Evolutionary conservation across 2,329 filamentous ascomycete genomes (phyloP).

Genomic region (Fonsecaea multimorphosa): DNA sequence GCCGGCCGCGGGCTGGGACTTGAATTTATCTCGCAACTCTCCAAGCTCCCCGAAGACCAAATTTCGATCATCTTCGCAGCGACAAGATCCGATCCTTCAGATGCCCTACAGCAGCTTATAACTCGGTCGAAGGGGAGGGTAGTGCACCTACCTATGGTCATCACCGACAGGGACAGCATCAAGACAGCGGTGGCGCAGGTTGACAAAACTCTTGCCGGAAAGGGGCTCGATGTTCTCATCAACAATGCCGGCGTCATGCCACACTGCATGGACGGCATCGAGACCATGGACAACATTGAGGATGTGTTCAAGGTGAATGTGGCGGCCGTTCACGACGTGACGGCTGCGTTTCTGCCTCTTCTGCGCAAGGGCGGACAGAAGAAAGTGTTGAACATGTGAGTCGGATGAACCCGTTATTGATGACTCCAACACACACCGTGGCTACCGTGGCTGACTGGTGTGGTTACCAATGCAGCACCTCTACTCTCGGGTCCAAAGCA

Average conservation of each 20-base stretch:
- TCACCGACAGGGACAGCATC: conserved; percentile 46
- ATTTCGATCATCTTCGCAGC: conserved; percentile 52
- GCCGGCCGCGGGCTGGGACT: conserved; percentile 46
- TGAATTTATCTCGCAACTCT: conserved; percentile 43
- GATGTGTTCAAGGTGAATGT: conserved; percentile 53
- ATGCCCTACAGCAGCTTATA: conserved; percentile 46
- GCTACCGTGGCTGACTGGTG: neutral
- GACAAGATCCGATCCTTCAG: conserved; percentile 45
- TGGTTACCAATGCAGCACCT: conserved; percentile 38
- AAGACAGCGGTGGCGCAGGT: conserved; percentile 45
- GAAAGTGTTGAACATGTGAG: conserved; percentile 55
- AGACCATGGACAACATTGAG: conserved; percentile 46
- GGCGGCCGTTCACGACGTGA: conserved; percentile 49
- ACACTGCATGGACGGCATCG: conserved; percentile 10
- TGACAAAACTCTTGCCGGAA: conserved; percentile 44
- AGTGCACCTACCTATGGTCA: conserved; percentile 47
- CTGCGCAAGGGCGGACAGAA: conserved; percentile 50
- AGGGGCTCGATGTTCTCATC: conserved; percentile 55
- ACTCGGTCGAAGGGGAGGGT: conserved; percentile 46
- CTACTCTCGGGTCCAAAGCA: conserved; percentile 52
- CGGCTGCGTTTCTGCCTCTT: conserved; percentile 49
- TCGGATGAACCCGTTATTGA: neutral
- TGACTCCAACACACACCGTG: conserved; percentile 1
- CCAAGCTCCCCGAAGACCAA: conserved; percentile 42
- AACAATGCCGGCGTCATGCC: conserved; percentile 53